Evolutionary conservation across 306 rosid species (phyloP).

Genomic region (Ormosia semicastrata): DNA sequence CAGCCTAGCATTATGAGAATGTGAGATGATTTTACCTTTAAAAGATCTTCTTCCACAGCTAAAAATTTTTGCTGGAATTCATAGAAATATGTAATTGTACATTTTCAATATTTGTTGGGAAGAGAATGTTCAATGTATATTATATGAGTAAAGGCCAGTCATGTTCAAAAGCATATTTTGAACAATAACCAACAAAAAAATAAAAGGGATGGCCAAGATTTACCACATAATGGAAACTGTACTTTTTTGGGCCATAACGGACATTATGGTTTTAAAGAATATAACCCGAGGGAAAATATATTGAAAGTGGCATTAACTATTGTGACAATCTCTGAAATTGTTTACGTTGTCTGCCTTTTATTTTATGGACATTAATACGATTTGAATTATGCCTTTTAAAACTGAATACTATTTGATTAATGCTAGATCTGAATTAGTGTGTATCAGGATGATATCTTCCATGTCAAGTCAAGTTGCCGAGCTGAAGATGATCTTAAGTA

Average conservation of each 20-base stretch:
- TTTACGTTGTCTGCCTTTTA: conserved; percentile 25
- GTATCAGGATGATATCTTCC: conserved; percentile 94
- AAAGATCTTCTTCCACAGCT: conserved; percentile 13
- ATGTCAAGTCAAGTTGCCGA: conserved; percentile 86
- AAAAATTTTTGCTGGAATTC: not conserved
- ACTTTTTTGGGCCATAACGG: not conserved
- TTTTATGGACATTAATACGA: conserved; percentile 19
- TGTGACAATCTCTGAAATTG: not conserved
- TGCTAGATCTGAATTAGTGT: conserved; percentile 71
- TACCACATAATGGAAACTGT: not conserved
- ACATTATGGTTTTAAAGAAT: not conserved
- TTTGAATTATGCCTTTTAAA: conserved; percentile 29
- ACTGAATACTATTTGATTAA: conserved; percentile 55
- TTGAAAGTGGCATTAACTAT: not conserved
- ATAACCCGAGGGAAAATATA: not conserved
- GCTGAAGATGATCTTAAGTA: conserved; percentile 62
- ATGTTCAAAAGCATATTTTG: conserved; percentile 10
- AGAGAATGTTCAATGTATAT: conserved; percentile 18
- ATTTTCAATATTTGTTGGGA: conserved; percentile 6
- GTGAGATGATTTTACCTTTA: conserved; percentile 1
- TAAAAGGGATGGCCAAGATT: not conserved
- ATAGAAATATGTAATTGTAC: not conserved
- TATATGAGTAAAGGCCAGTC: not conserved
- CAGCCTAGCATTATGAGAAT: conserved; percentile 16
- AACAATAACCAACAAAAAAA: not conserved